phyloP scores from a whole-genome alignment of 305 asterid species.

The Fraxinus latifolia region DNA sequence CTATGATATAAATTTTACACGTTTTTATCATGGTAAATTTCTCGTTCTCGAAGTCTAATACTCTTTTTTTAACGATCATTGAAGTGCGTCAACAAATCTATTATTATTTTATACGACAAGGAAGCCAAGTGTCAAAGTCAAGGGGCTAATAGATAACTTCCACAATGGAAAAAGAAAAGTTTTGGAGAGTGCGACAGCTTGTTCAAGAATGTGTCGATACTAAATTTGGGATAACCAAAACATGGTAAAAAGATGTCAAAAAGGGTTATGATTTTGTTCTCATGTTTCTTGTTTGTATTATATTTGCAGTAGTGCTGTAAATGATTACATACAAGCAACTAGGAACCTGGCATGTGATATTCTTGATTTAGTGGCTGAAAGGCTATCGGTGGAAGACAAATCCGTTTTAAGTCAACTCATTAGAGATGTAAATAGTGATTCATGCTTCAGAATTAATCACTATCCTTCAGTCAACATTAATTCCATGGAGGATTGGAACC shows the following conservation, averaged over 20 bases:
- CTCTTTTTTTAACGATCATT: neutral
- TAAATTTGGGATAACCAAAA: slow-evolving; percentile 11
- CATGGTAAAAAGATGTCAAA: slow-evolving; percentile 23
- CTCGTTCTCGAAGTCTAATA: neutral
- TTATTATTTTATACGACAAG: neutral
- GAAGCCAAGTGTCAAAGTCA: neutral
- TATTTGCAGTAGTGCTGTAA: slow-evolving; percentile 42
- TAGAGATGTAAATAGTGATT: slow-evolving; percentile 43
- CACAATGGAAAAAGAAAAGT: neutral
- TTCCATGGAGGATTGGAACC: neutral
- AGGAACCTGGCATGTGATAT: slow-evolving; percentile 51
- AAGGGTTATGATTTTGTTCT: slow-evolving; percentile 20
- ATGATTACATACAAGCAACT: slow-evolving; percentile 48
- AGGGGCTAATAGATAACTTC: neutral
- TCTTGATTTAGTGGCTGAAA: slow-evolving; percentile 60
- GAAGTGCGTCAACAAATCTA: neutral
- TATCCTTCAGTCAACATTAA: slow-evolving; percentile 33
- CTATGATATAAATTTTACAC: neutral
- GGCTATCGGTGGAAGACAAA: slow-evolving; percentile 36
- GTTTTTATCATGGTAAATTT: neutral
- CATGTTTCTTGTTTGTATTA: neutral
- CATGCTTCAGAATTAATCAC: slow-evolving; percentile 67
- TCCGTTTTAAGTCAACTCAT: slow-evolving; percentile 49
- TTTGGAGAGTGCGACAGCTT: neutral
- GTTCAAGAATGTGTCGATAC: neutral